Percentiles rank a stretch among this genome's conserved stretches.
Conservation (phyloP, 2,329 filamentous ascomycete species). For the Aspergillus tanneri region DNA sequence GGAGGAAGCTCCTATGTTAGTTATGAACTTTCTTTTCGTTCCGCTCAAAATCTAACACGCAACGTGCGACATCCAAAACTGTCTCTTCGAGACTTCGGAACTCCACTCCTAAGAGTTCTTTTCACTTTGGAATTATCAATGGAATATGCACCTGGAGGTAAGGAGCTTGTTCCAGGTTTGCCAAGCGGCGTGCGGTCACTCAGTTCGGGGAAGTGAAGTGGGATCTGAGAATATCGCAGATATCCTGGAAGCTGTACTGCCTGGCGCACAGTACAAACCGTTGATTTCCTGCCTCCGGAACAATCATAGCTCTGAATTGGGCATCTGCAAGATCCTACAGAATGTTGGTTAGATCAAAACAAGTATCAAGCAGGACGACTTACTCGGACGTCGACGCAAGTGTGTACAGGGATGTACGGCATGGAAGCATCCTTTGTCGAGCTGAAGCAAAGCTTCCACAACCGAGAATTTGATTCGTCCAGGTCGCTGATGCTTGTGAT, state of each 20-base stretch:
- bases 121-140: not conserved
- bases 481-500: constrained; percentile 3
- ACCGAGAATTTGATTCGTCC: constrained; percentile 5
- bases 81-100: not conserved
- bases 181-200: not conserved
- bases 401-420: not conserved
- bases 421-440: not conserved
- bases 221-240: not conserved
- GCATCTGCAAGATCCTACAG: not conserved
- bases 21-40: not conserved
- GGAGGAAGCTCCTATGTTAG: too few species aligned
- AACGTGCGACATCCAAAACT: not conserved
- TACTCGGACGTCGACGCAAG: not conserved
- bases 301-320: not conserved
- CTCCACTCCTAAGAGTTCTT: not conserved
- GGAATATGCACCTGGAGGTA: not conserved
- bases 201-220: not conserved
- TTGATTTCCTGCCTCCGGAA: not conserved
- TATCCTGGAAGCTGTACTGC: not conserved
- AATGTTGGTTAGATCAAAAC: not conserved
- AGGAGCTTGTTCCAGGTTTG: not conserved
- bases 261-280: not conserved
- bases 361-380: not conserved
- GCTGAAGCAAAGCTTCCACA: not conserved
- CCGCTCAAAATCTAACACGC: not conserved